Evolutionary conservation across 352 stramenopile genomes (phyloP).

Genomic region (Globisporangium alternatum): DNA sequence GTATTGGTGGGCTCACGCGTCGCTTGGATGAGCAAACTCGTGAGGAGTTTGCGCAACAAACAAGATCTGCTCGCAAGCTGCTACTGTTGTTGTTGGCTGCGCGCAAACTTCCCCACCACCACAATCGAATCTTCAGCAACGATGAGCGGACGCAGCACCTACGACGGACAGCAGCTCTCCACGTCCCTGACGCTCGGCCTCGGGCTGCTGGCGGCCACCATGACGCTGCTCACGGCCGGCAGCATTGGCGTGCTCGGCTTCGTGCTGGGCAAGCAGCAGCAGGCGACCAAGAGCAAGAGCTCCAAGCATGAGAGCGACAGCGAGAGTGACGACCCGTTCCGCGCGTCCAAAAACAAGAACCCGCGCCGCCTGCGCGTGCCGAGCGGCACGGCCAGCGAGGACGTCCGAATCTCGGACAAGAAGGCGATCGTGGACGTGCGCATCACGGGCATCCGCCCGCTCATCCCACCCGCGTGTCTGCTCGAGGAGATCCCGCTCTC

Average conservation of each 20-base stretch:
- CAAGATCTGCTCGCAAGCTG: slow-evolving; percentile 8
- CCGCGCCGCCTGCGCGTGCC: slow-evolving; percentile 56
- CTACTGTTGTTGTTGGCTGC: background rate
- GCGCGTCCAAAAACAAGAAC: slow-evolving; percentile 8
- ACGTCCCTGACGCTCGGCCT: slow-evolving; percentile 62
- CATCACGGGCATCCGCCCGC: slow-evolving; percentile 81
- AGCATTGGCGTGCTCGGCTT: slow-evolving; percentile 71
- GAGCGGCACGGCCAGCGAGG: slow-evolving; percentile 61
- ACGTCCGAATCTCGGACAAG: slow-evolving; percentile 85
- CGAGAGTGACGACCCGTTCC: slow-evolving; percentile 17
- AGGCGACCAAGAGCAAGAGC: slow-evolving; percentile 15
- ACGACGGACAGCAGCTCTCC: slow-evolving; percentile 33
- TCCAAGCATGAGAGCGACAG: slow-evolving; percentile 17
- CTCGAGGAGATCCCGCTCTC: slow-evolving; percentile 83
- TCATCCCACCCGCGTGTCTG: slow-evolving; percentile 84
- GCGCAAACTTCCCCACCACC: background rate
- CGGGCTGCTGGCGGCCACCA: slow-evolving; percentile 61
- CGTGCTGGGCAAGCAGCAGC: slow-evolving; percentile 46
- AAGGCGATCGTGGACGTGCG: slow-evolving; percentile 85
- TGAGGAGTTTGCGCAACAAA: slow-evolving; percentile 11
- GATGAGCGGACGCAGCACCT: slow-evolving; percentile 17
- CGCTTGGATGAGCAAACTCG: background rate
- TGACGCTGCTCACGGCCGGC: slow-evolving; percentile 70
- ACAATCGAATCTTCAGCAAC: background rate
- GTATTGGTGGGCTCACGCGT: background rate